Percentiles rank a stretch among this genome's conserved stretches.
Conservation (phyloP, 176 grass and related monocot genomes). For the Zea luxurians region DNA sequence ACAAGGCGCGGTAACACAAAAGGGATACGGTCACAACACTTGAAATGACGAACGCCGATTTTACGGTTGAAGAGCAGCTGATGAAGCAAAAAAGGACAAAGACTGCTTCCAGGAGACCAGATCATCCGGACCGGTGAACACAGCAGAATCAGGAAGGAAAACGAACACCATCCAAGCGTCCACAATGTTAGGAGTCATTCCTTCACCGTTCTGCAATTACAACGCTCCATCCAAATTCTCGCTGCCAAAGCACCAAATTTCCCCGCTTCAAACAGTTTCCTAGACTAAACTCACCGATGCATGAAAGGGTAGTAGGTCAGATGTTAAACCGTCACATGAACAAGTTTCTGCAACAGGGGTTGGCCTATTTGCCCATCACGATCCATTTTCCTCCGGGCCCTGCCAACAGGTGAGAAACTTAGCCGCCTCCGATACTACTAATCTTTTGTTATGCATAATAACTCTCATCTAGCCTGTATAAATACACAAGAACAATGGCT, state of each 20-base stretch:
- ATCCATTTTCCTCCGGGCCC: constrained; percentile 20
- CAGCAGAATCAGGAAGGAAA: not conserved
- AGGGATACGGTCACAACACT: not conserved
- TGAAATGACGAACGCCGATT: not conserved
- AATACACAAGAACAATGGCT: constrained; percentile 45
- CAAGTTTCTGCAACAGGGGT: not conserved
- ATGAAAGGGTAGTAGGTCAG: constrained; percentile 8
- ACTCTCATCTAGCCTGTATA: constrained; percentile 47
- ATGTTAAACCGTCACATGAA: constrained; percentile 30
- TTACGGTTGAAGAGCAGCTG: not conserved
- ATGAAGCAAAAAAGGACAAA: not conserved
- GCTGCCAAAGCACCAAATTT: not conserved
- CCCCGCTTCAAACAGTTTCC: not conserved
- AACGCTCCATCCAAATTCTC: not conserved
- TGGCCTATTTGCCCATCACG: not conserved
- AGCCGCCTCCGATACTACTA: constrained; percentile 22
- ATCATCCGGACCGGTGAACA: not conserved
- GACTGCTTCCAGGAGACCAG: not conserved
- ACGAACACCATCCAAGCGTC: not conserved
- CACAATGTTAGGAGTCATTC: constrained; percentile 5
- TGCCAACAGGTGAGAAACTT: constrained; percentile 20
- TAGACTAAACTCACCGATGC: not conserved
- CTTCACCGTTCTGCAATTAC: constrained; percentile 4
- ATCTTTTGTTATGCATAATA: constrained; percentile 56
- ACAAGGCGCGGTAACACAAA: no score